phyloP scores from a whole-genome alignment of 768 basidiomycete species.

The Suillus lakei region DNA sequence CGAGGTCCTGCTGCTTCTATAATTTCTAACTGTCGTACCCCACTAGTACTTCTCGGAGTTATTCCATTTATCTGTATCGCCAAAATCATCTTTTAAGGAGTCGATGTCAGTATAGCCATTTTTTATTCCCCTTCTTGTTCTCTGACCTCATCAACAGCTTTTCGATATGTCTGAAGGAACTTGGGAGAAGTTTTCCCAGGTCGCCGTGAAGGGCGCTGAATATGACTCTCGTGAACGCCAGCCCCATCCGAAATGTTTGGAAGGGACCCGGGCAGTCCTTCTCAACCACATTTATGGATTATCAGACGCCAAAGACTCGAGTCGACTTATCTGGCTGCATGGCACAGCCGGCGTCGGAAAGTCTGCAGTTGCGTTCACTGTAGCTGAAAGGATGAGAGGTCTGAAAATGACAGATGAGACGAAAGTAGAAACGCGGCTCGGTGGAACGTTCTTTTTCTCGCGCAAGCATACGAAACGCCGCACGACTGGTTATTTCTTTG shows the following conservation, averaged over 20 bases:
- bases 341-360: background rate
- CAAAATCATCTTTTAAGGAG: background rate
- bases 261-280: background rate
- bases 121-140: background rate
- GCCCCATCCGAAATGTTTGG: background rate
- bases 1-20: background rate
- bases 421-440: background rate
- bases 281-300: background rate
- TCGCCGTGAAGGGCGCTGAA: background rate
- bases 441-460: background rate
- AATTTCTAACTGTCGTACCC: background rate
- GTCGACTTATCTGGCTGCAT: background rate
- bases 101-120: background rate
- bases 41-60: background rate
- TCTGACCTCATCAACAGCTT: background rate
- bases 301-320: background rate
- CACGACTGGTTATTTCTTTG: background rate
- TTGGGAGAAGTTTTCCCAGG: background rate
- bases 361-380: background rate
- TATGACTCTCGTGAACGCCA: background rate
- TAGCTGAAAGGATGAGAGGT: background rate
- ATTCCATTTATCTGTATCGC: background rate
- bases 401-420: background rate
- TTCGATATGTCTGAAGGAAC: background rate
- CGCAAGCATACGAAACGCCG: background rate